phyloP scores from a whole-genome alignment of 495 filamentous ascomycete genomes.

The Pseudevernia furfuracea region DNA sequence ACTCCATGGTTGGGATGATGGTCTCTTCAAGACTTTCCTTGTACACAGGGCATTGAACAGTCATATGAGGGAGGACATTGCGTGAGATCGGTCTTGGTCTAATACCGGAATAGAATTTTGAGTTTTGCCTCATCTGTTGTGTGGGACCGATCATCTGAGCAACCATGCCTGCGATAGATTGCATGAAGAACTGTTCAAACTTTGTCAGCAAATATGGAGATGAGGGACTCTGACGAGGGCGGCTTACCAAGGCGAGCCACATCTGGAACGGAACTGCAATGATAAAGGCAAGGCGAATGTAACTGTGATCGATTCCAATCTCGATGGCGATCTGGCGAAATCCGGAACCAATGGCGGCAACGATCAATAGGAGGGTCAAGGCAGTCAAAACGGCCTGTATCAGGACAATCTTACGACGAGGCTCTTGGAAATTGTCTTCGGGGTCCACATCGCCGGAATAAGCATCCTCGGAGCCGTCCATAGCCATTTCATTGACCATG shows the following conservation, averaged over 20 bases:
- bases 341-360: constrained; percentile 49
- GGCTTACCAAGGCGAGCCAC: constrained; percentile 49
- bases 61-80: constrained; percentile 54
- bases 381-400: constrained; percentile 45
- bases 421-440: constrained; percentile 33
- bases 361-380: constrained; percentile 43
- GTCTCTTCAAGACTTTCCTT: constrained; percentile 30
- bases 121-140: constrained; percentile 47
- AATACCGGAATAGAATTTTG: constrained; percentile 53
- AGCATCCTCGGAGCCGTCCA: constrained; percentile 28
- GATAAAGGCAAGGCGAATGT: constrained; percentile 42
- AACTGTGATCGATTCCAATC: constrained; percentile 42
- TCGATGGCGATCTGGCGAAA: constrained; percentile 48
- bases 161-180: constrained; percentile 47
- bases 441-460: constrained; percentile 21
- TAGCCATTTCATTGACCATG: constrained; percentile 28
- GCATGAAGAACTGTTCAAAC: constrained; percentile 50
- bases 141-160: constrained; percentile 55
- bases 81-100: constrained; percentile 41
- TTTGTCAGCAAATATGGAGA: neutral
- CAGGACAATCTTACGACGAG: constrained; percentile 40
- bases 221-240: neutral
- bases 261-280: constrained; percentile 42
- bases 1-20: constrained; percentile 26
- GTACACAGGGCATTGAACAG: constrained; percentile 34